Evolutionary conservation across 2,329 filamentous ascomycete genomes (phyloP), one percentile per base, ranked within the genome.

Genomic region (Phyllachora maydis): DNA sequence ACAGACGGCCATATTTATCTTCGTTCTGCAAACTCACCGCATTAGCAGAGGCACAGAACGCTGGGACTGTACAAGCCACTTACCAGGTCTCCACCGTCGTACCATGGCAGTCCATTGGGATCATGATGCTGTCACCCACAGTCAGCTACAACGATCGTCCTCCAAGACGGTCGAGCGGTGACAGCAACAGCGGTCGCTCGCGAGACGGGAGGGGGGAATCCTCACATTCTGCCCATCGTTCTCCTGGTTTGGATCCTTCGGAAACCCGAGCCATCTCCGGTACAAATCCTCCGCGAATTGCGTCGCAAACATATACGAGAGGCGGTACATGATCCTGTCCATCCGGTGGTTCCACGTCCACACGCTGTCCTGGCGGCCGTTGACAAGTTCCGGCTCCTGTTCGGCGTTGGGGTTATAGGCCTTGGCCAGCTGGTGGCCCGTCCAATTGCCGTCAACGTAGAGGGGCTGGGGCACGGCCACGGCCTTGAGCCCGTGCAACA

Each of bases 401-500:
- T n/a, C n/a, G n/a, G n/a, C n/a, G 5, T 58, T 54, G 3, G 19
- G 18, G 29, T 68, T 67, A 43, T 67, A 65, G 52, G 55, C 65
- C 26, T 50, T 52, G 19, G 54, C 52, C 11, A 67, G 39, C 26
- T 56, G 56, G 18, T 50, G 43, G 3, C 55, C 50, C 15, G 48
- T 46, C 72, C 73, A 79, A 25, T 72, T 61, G 30, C 73, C 63
- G 43, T 83, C 75, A 38, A 78, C 75, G 43, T 69, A 81, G 23
- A 82, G 63, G 3, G 76, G 74, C 41, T 81, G 74, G 8, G 76
- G 76, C 8, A 65, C 73, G 37, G 70, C 76, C 6, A 79, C 70
- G 7, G 71, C 66, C 47, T 83, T 83, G 21, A 82, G 52, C 5
- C 76, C 75, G 39, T 83, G 74, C 30, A 79, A 63, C 13, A 82